Conservation (phyloP, 805 yeast species). For the Yarrowia keelungensis region DNA sequence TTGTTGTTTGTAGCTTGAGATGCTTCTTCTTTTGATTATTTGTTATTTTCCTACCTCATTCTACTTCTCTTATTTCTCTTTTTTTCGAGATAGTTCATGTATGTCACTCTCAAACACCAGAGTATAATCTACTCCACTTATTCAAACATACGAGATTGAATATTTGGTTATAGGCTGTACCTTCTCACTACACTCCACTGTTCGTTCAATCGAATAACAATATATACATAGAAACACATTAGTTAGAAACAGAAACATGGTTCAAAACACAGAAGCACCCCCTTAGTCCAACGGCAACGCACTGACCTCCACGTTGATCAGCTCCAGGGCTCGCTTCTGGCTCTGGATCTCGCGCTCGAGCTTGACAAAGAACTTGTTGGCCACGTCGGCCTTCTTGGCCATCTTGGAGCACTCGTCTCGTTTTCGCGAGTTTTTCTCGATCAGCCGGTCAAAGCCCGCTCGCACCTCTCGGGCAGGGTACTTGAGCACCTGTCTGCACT, state of each 20-base stretch:
- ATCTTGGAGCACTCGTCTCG: conserved; percentile 62
- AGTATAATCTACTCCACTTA: too few relatives aligned
- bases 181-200: too few relatives aligned
- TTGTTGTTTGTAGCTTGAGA: too few relatives aligned
- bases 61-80: too few relatives aligned
- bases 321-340: conserved; percentile 50
- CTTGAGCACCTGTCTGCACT: conserved; percentile 79
- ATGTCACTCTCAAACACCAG: too few relatives aligned
- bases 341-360: conserved; percentile 56
- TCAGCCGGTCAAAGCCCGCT: conserved; percentile 66
- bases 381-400: conserved; percentile 62
- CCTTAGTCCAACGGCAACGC: conserved; percentile 15
- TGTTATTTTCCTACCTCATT: too few relatives aligned
- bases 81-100: too few relatives aligned
- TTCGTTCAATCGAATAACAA: neutral
- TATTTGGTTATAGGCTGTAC: too few relatives aligned
- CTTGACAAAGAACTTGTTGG: conserved; percentile 61
- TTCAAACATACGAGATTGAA: too few relatives aligned
- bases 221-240: conserved; percentile 6
- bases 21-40: too few relatives aligned
- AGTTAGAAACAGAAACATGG: too few relatives aligned
- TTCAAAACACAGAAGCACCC: neutral
- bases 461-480: conserved; percentile 85
- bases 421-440: conserved; percentile 66
- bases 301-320: conserved; percentile 20